phyloP scores from a whole-genome alignment of 305 asterid species.

The Solanum aculeatissimum region DNA sequence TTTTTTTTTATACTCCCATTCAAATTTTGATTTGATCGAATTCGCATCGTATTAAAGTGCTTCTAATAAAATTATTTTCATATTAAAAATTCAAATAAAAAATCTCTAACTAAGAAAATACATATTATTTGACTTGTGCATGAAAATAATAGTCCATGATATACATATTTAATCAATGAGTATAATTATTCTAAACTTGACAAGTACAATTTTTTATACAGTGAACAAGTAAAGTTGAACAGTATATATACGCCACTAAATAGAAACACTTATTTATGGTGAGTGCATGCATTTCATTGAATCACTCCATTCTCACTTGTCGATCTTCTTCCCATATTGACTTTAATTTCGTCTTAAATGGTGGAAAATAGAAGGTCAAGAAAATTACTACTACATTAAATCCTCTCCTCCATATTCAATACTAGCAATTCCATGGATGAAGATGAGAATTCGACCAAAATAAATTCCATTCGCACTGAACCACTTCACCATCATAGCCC shows the following conservation, averaged over 20 bases:
- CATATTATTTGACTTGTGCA: neutral
- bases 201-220: no score
- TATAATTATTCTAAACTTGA: neutral
- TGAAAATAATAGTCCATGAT: neutral
- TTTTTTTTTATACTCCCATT: neutral
- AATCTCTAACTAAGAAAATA: neutral
- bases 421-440: neutral
- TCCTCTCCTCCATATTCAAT: neutral
- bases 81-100: rapidly evolving
- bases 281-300: neutral
- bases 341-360: neutral
- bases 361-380: neutral
- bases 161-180: no score
- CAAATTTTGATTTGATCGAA: rapidly evolving
- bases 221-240: no score
- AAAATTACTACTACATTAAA: neutral
- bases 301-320: neutral
- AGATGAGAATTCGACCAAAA: neutral
- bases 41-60: neutral
- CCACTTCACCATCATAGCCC: neutral
- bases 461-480: neutral
- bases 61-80: neutral
- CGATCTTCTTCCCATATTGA: neutral
- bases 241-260: neutral
- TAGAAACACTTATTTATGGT: neutral